Base-by-base conservation (phyloP, 2,329 filamentous ascomycete species). In the Fusarium lyarnte region DNA sequence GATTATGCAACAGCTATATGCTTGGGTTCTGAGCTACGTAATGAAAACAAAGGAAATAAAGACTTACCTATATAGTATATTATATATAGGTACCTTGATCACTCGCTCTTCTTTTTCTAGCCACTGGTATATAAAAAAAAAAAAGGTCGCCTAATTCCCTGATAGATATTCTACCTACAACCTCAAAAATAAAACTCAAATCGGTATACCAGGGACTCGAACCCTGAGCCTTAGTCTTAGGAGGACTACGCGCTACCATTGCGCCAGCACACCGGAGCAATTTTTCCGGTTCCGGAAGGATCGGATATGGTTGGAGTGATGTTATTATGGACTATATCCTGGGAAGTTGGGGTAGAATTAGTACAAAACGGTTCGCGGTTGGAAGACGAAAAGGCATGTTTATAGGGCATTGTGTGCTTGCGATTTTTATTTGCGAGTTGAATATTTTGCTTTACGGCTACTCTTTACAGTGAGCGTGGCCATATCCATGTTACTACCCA, bases 1-100 rank as follows among this genome's bases (percentile, higher is more conserved):
- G 91, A 94, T 12, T 97, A 94, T 82, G 94, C 94, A 14, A 91
- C 88, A 25, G 92, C 92, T 11, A 85, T 91, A 2, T 93, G 91
- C 71, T 72, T 94, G 38, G 89, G 87, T n/a, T 75, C 77, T 33
- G 78, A 81, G 14, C 65, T 67, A 33, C 33, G 51, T 29, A 29
- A 43, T 21, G 13, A 36, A 14, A 19, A n/a, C 8, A 38, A 23
- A n/a, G 10, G n/a, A 19, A n/a, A n/a, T 9, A 29, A 42, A 47
- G 12, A 16, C 12, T 16, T 5, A 8, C 6, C 10, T 6, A 8
- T 6, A n/a, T 33, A 49, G 21, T 14, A 49, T 33, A 17, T 14
- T 16, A 14, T 19, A 25, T 6, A 31, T n/a, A 25, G 5, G 25
- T 25, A 25, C 25, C 25, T 25, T 25, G 25, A 29, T 29, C 9